Conservation (phyloP, 176 grass and related monocot species). For the Puccinellia tenuiflora region DNA sequence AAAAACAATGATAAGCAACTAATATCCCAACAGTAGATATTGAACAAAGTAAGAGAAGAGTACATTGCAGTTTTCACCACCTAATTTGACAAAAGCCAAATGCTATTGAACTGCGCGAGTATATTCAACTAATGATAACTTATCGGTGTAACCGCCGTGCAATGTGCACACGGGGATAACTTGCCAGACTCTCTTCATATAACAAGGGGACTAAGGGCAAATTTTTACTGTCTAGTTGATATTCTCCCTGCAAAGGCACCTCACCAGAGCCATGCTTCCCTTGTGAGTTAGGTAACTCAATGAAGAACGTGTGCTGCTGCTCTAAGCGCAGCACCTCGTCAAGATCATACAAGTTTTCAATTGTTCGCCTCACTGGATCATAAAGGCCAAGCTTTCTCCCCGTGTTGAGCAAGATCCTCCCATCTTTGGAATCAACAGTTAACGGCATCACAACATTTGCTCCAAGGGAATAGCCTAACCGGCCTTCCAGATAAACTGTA, state of each 20-base stretch:
- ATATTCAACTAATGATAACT: neutral
- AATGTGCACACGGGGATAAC: neutral
- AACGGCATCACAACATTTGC: neutral
- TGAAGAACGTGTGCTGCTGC: neutral
- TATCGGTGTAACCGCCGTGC: neutral
- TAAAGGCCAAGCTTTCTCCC: neutral
- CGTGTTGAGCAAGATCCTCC: neutral
- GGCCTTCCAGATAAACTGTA: neutral
- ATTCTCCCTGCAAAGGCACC: neutral
- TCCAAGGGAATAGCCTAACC: neutral
- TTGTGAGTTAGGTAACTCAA: neutral
- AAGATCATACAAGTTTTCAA: neutral
- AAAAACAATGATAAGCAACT: neutral
- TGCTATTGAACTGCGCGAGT: neutral
- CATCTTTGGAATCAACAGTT: neutral
- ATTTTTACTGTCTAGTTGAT: neutral
- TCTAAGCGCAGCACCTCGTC: neutral
- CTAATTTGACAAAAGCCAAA: neutral
- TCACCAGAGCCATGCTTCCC: neutral
- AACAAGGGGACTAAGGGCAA: neutral
- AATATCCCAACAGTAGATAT: neutral
- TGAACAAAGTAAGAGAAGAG: neutral
- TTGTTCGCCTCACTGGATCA: neutral
- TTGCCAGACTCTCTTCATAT: neutral
- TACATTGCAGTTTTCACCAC: neutral